A percentile compares a stretch with the other conserved stretches of the same genome.
phyloP scores from a whole-genome alignment of 768 basidiomycete genomes.

The Tylopilus vinaceipallidus region DNA sequence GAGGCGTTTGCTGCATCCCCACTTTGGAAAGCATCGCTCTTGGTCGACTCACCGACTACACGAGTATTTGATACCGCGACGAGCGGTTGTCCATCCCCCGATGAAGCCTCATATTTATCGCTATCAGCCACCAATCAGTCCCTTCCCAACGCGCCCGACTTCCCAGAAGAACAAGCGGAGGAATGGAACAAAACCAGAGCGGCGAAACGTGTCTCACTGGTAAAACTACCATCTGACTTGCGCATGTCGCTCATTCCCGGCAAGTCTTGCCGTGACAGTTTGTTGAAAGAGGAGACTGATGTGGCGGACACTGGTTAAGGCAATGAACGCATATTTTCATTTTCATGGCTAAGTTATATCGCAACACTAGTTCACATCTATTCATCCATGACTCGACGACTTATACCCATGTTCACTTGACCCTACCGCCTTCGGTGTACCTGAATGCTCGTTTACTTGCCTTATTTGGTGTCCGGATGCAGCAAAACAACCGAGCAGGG shows the following conservation, averaged over 20 bases:
- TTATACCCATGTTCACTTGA: slow-evolving; percentile 5
- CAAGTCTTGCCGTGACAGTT: slow-evolving; percentile 13
- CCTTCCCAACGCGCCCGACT: slow-evolving; percentile 36
- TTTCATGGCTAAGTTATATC: slow-evolving; percentile 4
- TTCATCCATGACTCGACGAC: slow-evolving; percentile 7
- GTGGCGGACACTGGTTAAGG: background rate
- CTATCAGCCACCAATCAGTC: slow-evolving; percentile 18
- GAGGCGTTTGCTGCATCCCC: slow-evolving; percentile 36
- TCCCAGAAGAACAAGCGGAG: slow-evolving; percentile 70
- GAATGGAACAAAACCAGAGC: slow-evolving; percentile 85
- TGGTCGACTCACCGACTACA: slow-evolving; percentile 38
- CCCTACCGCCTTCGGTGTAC: background rate
- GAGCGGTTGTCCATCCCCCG: slow-evolving; percentile 31
- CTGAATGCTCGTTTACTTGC: background rate
- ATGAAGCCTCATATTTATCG: slow-evolving; percentile 25
- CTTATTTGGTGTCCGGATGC: too few relatives aligned
- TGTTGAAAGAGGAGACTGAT: slow-evolving; percentile 10
- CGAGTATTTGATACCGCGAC: slow-evolving; percentile 30
- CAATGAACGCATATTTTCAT: slow-evolving; percentile 6
- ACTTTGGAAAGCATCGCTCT: slow-evolving; percentile 30
- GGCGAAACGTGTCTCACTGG: slow-evolving; percentile 82
- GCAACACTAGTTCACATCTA: slow-evolving; percentile 1
- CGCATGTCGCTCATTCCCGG: slow-evolving; percentile 25
- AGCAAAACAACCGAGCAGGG: background rate
- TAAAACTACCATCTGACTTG: slow-evolving; percentile 63